Conservation (phyloP, 768 basidiomycete genomes). For the Termitomyces titanicus region DNA sequence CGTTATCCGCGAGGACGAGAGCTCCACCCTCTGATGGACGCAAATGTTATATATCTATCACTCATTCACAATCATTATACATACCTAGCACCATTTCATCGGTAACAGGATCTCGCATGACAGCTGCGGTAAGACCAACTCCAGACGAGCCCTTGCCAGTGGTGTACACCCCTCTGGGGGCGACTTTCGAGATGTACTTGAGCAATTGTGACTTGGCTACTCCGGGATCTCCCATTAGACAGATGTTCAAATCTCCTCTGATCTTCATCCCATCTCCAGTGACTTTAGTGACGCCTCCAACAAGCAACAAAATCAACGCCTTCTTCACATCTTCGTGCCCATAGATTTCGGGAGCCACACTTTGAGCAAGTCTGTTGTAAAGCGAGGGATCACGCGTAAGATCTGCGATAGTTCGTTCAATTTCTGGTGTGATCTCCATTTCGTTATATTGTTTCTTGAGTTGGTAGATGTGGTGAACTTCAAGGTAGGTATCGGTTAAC, state of each 20-base stretch:
- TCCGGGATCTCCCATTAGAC: conserved; percentile 99
- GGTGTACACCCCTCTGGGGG: conserved; percentile 96
- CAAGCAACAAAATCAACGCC: conserved; percentile 84
- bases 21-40: conserved; percentile 86
- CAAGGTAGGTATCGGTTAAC: conserved; percentile 95
- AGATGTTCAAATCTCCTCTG: conserved; percentile 95
- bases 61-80: conserved; percentile 22
- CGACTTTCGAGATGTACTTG: conserved; percentile 98
- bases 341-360: conserved; percentile 98
- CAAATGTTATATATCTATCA: background rate
- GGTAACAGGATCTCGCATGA: conserved; percentile 98
- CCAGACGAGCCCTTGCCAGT: conserved; percentile 98
- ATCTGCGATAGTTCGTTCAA: conserved; percentile 62
- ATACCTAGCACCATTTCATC: conserved; percentile 98
- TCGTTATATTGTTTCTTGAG: conserved; percentile 97
- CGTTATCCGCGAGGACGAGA: conserved; percentile 98
- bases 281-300: conserved; percentile 93
- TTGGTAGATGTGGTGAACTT: conserved; percentile 86
- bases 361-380: conserved; percentile 84
- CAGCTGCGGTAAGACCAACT: conserved; percentile 97
- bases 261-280: conserved; percentile 99
- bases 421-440: conserved; percentile 89
- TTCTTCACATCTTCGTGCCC: conserved; percentile 98
- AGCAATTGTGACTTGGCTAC: conserved; percentile 96
- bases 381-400: conserved; percentile 74